Base-by-base conservation (phyloP, 108 stramenopile genomes). In the Pseudonitzschia multistriata region DNA sequence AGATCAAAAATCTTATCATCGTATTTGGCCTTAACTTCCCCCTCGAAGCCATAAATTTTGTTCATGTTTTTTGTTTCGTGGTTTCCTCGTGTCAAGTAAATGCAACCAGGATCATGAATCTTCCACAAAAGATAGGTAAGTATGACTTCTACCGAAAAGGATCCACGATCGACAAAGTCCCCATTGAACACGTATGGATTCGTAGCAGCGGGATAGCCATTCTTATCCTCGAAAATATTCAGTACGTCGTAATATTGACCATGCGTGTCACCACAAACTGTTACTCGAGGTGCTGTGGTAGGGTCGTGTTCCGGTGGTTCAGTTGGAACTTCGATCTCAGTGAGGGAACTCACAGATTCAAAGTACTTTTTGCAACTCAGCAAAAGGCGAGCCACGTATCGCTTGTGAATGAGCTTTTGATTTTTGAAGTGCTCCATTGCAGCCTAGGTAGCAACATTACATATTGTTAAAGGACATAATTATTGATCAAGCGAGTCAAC, bases 21-120 rank as follows among this genome's bases (percentile, higher is more conserved):
- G 80, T 94, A 98, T 82, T 99, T 99, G 74, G 94, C 92, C 81
- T 88, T 96, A 47, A 96, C 96, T 80, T 99, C 99, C 28, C 99
- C 99, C 72, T 97, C 97, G 74, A 98, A 98, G 22, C 99, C 99
- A 76, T 99, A 99, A 49, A 98, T 95, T 70, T 95, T 91, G 81
- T 97, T 98, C 97, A 99, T 98, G 74, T 97, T 97, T 80, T 95
- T 95, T 52, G 96, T 97, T 79, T 99, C 99, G 79, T 99, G 99
- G 81, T 99, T 99, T 0, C 99, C 98, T 27, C 99, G 68, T 21
- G 81, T 88, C 68, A 99, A 68, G 72, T 88, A 83, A 31, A 99
- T 92, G 66, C 87, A 86, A 24, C 72, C 72, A 5, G 97, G 97
- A 66, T 83, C 79, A 27, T 85, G 79, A 30, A 97, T 62, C 76